A percentile compares a stretch with the other conserved stretches of the same genome.
Conservation (phyloP, 192 early-diverging fungal species). For the Coemansia sp. region DNA sequence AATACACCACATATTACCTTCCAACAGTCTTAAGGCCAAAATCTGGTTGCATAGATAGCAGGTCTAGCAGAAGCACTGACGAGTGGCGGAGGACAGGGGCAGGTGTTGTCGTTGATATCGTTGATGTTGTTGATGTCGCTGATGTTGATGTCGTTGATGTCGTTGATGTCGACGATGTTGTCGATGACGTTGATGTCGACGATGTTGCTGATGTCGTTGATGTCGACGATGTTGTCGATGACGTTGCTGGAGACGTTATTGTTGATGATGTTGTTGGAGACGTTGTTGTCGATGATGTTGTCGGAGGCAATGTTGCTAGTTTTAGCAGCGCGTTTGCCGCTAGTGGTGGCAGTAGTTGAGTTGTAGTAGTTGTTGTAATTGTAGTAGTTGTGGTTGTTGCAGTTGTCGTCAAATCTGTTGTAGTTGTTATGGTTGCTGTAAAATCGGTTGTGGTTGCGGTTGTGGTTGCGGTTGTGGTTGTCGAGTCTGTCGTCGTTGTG, state of each 20-base stretch:
- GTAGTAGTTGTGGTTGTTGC: slow-evolving; percentile 4
- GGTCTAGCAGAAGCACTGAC: background rate
- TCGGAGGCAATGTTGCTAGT: too few species aligned
- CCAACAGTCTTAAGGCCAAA: background rate
- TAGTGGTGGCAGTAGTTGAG: too few species aligned
- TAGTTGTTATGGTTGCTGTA: background rate
- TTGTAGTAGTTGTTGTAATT: background rate
- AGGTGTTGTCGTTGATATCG: background rate
- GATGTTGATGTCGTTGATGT: background rate
- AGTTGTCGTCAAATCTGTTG: background rate
- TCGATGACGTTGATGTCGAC: background rate
- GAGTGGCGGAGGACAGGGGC: background rate
- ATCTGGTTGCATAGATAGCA: background rate
- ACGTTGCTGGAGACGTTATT: background rate
- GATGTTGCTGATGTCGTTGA: background rate
- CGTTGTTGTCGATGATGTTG: background rate
- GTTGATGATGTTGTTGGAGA: background rate
- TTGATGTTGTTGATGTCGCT: background rate
- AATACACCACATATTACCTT: background rate
- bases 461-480: too few species aligned
- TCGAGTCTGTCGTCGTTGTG: background rate
- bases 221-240: background rate
- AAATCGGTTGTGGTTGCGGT: too few species aligned
- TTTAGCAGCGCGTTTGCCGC: too few species aligned
- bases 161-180: background rate